Base-by-base conservation (phyloP, 169 alveolate species). In the Plasmodium vinckei region DNA sequence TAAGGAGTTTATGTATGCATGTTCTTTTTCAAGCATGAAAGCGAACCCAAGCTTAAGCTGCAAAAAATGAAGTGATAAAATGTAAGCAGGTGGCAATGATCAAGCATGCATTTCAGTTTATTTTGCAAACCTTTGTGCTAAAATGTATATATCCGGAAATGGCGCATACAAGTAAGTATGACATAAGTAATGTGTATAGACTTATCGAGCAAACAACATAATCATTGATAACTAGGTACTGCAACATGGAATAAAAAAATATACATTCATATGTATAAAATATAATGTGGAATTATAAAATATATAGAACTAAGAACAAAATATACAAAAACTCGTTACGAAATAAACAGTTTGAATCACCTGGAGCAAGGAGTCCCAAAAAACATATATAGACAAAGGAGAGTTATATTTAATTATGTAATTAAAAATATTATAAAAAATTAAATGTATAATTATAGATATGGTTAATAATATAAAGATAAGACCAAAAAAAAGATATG, bases 81-180 rank as follows among this genome's bases (percentile, higher is more conserved):
- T 42, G 13, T 0, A 7, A 9, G 0, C 0, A 4, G 3, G 4
- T 4, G 42, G 7, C 6, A 33, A 4, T 0, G 42, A 33, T 6
- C 42, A 4, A 33, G 42, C 7, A 27, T 3, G 42, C 4, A 5
- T 73, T 59, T 17, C 57, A 12, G 9, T 19, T 72, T 13, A 2
- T 57, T 46, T 23, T 5, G 9, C 46, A 53, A 46, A 79, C 89
- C 73, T 79, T 67, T 42, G 68, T 57, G 15, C 89, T 42, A 25
- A 79, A 65, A 44, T 42, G 54, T 27, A 46, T 33, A 39, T 42
- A 65, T n/a, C 89, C 89, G 12, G 53, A 79, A 2, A 79, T 53
- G 27, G 89, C 61, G 42, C 89, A 79, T n/a, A 49, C 25, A 44
- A 79, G 65, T 21, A 79, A 23, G 47, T 79, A 79, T 9, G 82